Evolutionary conservation across 2,329 filamentous ascomycete genomes (phyloP), one percentile per base, ranked within the genome.

Genomic region (Juglanconis sp.): DNA sequence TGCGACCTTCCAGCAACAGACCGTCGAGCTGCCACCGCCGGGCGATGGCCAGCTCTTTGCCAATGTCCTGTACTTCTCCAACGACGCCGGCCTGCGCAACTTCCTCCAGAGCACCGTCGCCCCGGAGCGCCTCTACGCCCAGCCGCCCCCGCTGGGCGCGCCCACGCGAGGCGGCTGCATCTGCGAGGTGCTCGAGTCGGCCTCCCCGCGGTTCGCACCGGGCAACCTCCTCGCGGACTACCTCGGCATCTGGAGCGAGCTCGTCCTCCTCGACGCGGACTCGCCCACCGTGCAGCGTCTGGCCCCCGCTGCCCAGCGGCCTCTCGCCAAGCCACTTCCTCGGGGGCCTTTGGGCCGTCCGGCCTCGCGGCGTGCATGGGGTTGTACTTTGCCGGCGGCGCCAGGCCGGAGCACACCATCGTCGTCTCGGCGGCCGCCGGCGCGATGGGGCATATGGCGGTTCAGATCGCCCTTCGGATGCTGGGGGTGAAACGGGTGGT

Each of bases 391-490:
- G 53, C 50, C 2, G 75, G 71, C 10, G 70, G 69, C 24, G 70
- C 71, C 4, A 74, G 71, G 48, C 65, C 68, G 9, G 73, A 72
- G 3, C 74, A 80, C 60, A 74, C 74, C 3, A 67, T 80, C 34
- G 77, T 82, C 15, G 69, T 81, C 10, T 77, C 74, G 44, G 77
- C 76, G 3, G 79, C 79, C 1, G 79, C 79, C 1, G 79, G 79
- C 2, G 78, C 79, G 6, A 79, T 77, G 1, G 79, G 79, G 1
- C 73, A 69, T 53, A 76, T 80, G 69, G 79, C 74, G 1, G 78
- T 83, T 7, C 81, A 85, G 69, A 79, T 84, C 63, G 81, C 80
- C 6, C 80, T 80, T 68, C 72, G 79, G 60, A 64, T 81, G 24
- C 62, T 81, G 13, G 73, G 77, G 6, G 76, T 77, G 49, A 79